Evolutionary conservation across 352 stramenopile species (phyloP).

Genomic region (Phytopythium boreale): DNA sequence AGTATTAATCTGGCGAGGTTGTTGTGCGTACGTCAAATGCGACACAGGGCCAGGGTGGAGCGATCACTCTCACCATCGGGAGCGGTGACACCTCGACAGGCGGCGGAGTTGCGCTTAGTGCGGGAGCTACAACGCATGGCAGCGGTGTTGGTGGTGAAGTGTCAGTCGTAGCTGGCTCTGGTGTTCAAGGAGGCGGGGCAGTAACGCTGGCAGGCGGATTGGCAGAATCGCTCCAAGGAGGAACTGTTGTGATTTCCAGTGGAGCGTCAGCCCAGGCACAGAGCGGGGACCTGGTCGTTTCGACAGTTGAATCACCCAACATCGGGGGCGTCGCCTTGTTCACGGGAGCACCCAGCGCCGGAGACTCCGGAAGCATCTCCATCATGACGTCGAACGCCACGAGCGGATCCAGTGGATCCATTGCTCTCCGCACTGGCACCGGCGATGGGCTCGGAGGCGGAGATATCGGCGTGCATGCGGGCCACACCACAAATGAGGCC

Average conservation of each 20-base stretch:
- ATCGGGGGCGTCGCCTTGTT: neutral
- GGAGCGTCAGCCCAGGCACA: neutral
- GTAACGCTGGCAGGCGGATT: neutral
- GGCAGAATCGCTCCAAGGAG: neutral
- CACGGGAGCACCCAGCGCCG: neutral
- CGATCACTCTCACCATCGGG: neutral
- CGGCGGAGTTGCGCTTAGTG: neutral
- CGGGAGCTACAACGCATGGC: neutral
- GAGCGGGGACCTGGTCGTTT: neutral
- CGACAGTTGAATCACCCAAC: neutral
- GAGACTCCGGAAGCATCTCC: slow-evolving; percentile 11
- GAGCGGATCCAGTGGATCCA: neutral
- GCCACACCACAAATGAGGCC: neutral
- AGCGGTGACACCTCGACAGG: neutral
- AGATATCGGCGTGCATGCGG: neutral
- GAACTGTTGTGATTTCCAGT: neutral
- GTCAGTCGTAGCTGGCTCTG: neutral
- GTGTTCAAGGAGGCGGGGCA: neutral
- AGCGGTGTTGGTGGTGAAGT: neutral
- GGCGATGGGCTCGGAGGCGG: neutral
- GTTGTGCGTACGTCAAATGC: neutral
- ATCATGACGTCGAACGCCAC: slow-evolving; percentile 14
- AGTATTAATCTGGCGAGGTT: neutral
- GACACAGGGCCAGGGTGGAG: neutral
- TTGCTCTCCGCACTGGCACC: neutral